Evolutionary conservation across 1,284 basidiomycete genomes (phyloP).

Genomic region (Melampsora abietis-canadensis): DNA sequence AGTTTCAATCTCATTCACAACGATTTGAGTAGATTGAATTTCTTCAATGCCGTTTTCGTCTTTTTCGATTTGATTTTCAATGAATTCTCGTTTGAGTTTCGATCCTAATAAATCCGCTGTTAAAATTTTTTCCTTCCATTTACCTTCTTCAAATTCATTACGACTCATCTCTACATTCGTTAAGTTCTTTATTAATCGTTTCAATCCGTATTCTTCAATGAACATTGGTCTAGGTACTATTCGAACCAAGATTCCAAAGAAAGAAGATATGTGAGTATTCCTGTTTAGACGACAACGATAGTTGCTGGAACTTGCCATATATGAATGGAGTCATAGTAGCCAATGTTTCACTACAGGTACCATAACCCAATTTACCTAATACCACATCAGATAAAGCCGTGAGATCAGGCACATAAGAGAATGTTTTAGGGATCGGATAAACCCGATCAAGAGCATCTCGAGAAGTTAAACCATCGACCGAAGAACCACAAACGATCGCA

Average conservation of each 20-base stretch:
- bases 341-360: constrained; percentile 51
- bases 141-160: constrained; percentile 64
- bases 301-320: constrained; percentile 48
- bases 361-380: constrained; percentile 64
- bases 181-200: constrained; percentile 63
- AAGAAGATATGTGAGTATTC: background rate
- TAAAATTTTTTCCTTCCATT: constrained; percentile 63
- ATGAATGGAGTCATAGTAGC: constrained; percentile 47
- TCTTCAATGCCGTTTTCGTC: no score
- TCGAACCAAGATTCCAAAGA: background rate
- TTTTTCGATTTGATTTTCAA: no score
- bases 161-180: constrained; percentile 64
- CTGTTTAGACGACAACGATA: no score
- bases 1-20: no score
- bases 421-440: constrained; percentile 58
- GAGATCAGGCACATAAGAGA: constrained; percentile 73
- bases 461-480: constrained; percentile 54
- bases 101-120: constrained; percentile 61
- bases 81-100: constrained; percentile 42
- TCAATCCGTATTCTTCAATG: constrained; percentile 71
- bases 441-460: constrained; percentile 58
- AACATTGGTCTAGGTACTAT: constrained; percentile 70
- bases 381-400: constrained; percentile 70
- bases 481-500: constrained; percentile 67
- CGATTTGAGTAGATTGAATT: no score